phyloP scores from a whole-genome alignment of 2,329 filamentous ascomycete species.

The Epichloe bromicola region DNA sequence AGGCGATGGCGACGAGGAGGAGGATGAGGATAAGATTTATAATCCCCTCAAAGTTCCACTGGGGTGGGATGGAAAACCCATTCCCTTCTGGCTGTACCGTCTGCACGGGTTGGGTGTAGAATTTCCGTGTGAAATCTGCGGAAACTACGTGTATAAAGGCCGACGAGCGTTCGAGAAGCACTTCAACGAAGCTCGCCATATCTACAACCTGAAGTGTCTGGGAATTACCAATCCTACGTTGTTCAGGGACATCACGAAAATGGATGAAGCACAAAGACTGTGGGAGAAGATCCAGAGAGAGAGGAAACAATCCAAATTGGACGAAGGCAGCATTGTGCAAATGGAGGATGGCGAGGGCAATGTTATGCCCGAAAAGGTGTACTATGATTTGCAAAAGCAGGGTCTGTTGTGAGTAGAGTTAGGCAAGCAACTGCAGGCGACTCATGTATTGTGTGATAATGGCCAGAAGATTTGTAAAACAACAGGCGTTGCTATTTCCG shows the following conservation, averaged over 20 bases:
- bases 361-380: slow-evolving; percentile 98
- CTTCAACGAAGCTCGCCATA: slow-evolving; percentile 86
- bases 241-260: slow-evolving; percentile 87
- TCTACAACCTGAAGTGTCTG: slow-evolving; percentile 85
- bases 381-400: slow-evolving; percentile 87
- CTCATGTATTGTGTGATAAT: background rate
- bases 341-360: slow-evolving; percentile 98
- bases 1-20: slow-evolving; percentile 56
- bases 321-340: slow-evolving; percentile 78
- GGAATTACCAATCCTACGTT: slow-evolving; percentile 85
- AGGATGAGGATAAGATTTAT: slow-evolving; percentile 82
- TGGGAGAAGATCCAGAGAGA: slow-evolving; percentile 92
- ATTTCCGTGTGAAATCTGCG: slow-evolving; percentile 91
- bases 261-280: slow-evolving; percentile 74
- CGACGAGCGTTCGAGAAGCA: slow-evolving; percentile 95
- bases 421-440: background rate
- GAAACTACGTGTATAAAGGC: slow-evolving; percentile 98
- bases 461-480: background rate
- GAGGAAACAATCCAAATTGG: slow-evolving; percentile 61
- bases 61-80: slow-evolving; percentile 97
- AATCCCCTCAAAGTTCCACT: slow-evolving; percentile 93
- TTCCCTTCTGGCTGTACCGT: slow-evolving; percentile 98
- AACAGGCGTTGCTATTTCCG: no score
- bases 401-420: slow-evolving; percentile 51
- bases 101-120: slow-evolving; percentile 91